Percentiles rank a stretch among this genome's conserved stretches.
These are phyloP conservation scores for Coniochaeta ligniaria DNA, from an alignment of 2,329 filamentous ascomycete genomes.

Conservation along the genomic window DNA sequence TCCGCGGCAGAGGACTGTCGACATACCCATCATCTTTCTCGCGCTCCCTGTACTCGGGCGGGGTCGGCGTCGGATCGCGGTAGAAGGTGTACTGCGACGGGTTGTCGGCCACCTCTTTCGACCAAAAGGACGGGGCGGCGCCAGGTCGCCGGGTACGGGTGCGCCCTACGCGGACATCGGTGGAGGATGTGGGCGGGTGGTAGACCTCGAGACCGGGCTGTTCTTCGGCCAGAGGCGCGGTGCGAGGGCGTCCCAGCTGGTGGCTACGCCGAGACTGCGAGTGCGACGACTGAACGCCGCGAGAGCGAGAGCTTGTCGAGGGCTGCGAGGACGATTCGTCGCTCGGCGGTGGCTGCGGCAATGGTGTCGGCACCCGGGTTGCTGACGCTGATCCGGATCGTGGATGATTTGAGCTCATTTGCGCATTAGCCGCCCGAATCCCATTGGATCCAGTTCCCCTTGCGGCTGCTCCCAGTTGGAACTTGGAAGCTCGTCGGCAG, in stretches of 20 bases:
- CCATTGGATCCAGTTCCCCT: neutral
- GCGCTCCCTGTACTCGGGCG: constrained; percentile 10
- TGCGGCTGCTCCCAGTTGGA: neutral
- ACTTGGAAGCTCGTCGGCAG: neutral
- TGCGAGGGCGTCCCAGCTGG: neutral
- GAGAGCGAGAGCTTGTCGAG: neutral
- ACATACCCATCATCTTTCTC: constrained; percentile 13
- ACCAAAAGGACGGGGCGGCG: constrained; percentile 12
- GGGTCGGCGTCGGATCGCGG: constrained; percentile 30
- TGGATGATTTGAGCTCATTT: neutral
- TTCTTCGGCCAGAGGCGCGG: constrained; percentile 9
- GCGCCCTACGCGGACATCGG: constrained; percentile 2
- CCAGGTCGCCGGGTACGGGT: constrained; percentile 15
- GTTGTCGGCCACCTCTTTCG: constrained; percentile 15
- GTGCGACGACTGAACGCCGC: neutral
- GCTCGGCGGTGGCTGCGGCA: neutral
- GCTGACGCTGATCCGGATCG: neutral
- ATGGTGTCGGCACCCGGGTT: neutral
- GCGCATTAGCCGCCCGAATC: neutral
- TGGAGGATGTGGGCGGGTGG: neutral
- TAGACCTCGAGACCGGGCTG: constrained; percentile 6
- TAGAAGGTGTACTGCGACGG: constrained; percentile 29
- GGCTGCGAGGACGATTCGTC: neutral
- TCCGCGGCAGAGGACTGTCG: constrained; percentile 4
- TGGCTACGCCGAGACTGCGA: neutral